These are phyloP conservation scores for Euphorbia schlechtendalii DNA, from an alignment of 441 rosid species.

Conservation along the genomic window DNA sequence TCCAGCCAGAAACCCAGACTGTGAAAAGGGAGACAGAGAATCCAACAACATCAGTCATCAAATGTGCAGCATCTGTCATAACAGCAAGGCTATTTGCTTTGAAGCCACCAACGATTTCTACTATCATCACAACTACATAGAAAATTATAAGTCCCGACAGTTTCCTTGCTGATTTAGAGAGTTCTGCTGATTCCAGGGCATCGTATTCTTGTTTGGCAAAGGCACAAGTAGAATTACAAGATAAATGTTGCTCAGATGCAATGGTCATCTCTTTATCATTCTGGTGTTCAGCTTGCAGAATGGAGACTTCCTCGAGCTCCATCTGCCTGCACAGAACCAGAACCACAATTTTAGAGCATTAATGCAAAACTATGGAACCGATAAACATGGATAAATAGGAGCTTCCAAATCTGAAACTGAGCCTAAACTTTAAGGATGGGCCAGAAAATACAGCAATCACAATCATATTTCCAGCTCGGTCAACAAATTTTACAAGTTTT, in stretches of 20 bases:
- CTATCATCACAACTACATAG: conserved; percentile 43
- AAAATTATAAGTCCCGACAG: conserved; percentile 45
- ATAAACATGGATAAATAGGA: too few relatives aligned
- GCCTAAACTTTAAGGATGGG: too few relatives aligned
- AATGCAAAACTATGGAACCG: not conserved
- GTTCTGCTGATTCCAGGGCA: conserved; percentile 34
- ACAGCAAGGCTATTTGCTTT: conserved; percentile 78
- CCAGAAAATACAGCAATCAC: too few relatives aligned
- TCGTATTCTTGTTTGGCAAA: conserved; percentile 41
- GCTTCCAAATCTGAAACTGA: too few relatives aligned
- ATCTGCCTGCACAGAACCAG: conserved; percentile 33
- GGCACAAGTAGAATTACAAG: conserved; percentile 33
- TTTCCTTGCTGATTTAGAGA: conserved; percentile 40
- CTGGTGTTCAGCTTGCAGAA: conserved; percentile 29
- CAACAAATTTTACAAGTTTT: too few relatives aligned
- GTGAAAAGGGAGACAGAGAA: conserved; percentile 50
- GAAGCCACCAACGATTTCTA: conserved; percentile 57
- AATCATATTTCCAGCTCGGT: too few relatives aligned
- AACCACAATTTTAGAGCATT: not conserved
- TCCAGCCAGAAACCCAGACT: conserved; percentile 62
- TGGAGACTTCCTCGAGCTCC: conserved; percentile 43
- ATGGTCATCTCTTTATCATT: conserved; percentile 34
- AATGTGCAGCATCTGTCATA: conserved; percentile 66
- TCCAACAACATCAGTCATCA: conserved; percentile 57
- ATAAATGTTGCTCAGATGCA: conserved; percentile 19